These are phyloP conservation scores for Pythium rhizo-oryzae DNA, from an alignment of 352 stramenopile species.

Conservation along the genomic window DNA sequence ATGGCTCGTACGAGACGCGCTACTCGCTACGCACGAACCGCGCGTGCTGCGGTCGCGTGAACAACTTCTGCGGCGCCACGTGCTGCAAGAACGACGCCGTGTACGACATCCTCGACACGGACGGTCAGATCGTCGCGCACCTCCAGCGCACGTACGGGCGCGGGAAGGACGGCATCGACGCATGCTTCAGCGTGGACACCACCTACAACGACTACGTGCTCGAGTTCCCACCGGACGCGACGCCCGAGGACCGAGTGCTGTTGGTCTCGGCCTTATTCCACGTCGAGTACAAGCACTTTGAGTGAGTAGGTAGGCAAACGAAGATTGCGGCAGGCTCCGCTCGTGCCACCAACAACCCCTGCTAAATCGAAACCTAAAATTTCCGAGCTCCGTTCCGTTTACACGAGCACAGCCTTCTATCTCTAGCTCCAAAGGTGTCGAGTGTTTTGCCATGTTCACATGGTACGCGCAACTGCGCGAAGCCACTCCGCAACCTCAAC, in stretches of 20 bases:
- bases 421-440: no score
- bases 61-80: constrained; percentile 72
- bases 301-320: constrained; percentile 24
- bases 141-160: constrained; percentile 56
- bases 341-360: no score
- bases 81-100: constrained; percentile 67
- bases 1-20: constrained; percentile 54
- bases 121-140: constrained; percentile 52
- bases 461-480: no score
- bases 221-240: constrained; percentile 59
- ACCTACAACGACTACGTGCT: constrained; percentile 63
- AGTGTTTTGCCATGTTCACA: no score
- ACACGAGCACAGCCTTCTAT: no score
- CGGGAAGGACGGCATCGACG: constrained; percentile 26
- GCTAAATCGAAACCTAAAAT: no score
- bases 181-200: constrained; percentile 40
- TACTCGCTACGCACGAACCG: constrained; percentile 58
- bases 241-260: constrained; percentile 52
- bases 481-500: no score
- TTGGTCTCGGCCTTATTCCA: constrained; percentile 62
- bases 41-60: constrained; percentile 56
- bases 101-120: constrained; percentile 61
- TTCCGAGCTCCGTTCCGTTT: no score
- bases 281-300: constrained; percentile 64
- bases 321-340: no score